Conservation (phyloP, 106 monocot species). For the Hemerocallis citrina region DNA sequence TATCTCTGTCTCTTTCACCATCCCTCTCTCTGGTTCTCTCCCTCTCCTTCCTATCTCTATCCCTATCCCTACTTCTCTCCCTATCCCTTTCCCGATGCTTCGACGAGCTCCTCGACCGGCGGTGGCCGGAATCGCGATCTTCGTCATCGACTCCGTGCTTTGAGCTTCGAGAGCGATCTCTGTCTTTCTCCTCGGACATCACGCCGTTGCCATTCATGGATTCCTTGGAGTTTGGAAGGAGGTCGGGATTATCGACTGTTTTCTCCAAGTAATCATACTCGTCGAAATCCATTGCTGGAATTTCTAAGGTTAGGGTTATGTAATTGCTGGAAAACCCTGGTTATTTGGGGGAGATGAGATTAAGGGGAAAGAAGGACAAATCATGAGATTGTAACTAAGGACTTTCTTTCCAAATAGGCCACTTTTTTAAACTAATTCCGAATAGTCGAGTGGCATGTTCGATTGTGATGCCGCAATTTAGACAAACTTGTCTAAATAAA, state of each 20-base stretch:
- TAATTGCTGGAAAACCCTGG: no score
- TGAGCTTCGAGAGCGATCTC: constrained; percentile 30
- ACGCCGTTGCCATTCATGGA: constrained; percentile 24
- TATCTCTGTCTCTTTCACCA: not conserved
- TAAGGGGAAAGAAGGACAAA: no score
- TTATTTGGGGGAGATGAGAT: no score
- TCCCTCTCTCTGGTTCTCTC: not conserved
- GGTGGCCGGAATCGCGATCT: constrained; percentile 6
- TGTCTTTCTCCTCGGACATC: constrained; percentile 29
- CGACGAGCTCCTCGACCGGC: constrained; percentile 20
- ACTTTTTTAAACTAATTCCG: no score
- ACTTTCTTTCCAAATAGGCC: no score
- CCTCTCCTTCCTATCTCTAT: not conserved
- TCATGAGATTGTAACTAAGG: no score
- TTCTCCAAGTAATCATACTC: constrained; percentile 97
- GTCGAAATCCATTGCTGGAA: constrained; percentile 91
- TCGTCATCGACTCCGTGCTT: constrained; percentile 12
- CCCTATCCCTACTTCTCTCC: not conserved
- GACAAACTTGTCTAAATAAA: no score
- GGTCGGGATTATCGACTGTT: constrained; percentile 55
- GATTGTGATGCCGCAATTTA: no score
- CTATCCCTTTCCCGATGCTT: constrained; percentile 5
- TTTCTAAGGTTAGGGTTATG: no score
- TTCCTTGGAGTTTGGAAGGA: constrained; percentile 4
- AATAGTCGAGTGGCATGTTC: no score